phyloP scores from a whole-genome alignment of 345 rosid genomes.

The Cochlearia excelsa region DNA sequence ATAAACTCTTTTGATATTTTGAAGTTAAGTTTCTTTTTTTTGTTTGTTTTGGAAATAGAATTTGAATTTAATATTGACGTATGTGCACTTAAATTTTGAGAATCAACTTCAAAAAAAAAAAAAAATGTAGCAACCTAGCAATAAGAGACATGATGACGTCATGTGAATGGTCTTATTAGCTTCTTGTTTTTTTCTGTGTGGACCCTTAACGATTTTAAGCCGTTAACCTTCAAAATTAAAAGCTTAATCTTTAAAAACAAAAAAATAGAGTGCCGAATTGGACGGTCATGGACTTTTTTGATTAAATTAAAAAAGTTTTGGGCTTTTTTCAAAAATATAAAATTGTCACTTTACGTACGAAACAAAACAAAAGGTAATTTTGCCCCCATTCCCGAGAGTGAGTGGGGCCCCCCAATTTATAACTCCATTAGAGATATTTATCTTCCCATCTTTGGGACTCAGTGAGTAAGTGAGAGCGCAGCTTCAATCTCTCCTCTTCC shows the following conservation, averaged over 20 bases:
- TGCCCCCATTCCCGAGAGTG: slow-evolving; percentile 21
- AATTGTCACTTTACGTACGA: slow-evolving; percentile 26
- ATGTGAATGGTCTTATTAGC: slow-evolving; percentile 11
- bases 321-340: not conserved
- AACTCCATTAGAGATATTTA: not conserved
- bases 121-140: not conserved
- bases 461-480: not conserved
- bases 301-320: not conserved
- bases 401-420: slow-evolving; percentile 12
- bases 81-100: too few species aligned
- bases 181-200: too few species aligned
- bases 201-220: too few species aligned
- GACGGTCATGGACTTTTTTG: not conserved
- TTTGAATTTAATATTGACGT: too few species aligned
- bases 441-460: not conserved
- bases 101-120: too few species aligned
- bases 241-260: too few species aligned
- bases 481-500: not conserved
- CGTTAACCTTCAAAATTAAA: too few species aligned
- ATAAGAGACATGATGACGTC: slow-evolving; percentile 8
- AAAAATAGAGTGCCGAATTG: too few species aligned
- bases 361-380: slow-evolving; percentile 20
- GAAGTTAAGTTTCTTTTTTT: too few species aligned
- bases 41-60: too few species aligned
- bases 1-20: slow-evolving; percentile 5